Evolutionary conservation across 306 rosid genomes (phyloP).

Genomic region (Herpetospermum pedunculosum): DNA sequence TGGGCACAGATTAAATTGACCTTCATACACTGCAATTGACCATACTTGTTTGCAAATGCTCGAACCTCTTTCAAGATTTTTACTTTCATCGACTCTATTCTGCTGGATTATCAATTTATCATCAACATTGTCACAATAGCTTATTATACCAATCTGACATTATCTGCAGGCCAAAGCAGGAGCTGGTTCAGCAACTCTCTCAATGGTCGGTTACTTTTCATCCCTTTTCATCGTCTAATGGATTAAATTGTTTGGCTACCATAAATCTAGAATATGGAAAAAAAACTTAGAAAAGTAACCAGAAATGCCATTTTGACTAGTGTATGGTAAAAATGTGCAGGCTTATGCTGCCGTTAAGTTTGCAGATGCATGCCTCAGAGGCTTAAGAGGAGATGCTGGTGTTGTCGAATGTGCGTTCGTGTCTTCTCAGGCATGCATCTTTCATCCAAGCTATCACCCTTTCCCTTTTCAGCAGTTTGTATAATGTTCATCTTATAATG

Average conservation of each 20-base stretch:
- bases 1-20: not conserved
- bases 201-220: conserved; percentile 43
- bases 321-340: conserved; percentile 15
- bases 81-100: not conserved
- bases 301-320: not conserved
- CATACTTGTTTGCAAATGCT: not conserved
- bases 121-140: not conserved
- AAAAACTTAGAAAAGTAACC: not conserved
- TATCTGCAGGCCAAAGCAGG: conserved; percentile 86
- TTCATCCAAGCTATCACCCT: not conserved
- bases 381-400: conserved; percentile 87
- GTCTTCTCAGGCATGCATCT: conserved; percentile 46
- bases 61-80: not conserved
- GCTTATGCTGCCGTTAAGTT: conserved; percentile 93
- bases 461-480: not conserved
- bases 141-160: not conserved
- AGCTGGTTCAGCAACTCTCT: conserved; percentile 88
- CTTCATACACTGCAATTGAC: not conserved
- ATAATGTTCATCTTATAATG: not conserved
- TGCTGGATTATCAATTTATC: not conserved
- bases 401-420: conserved; percentile 80
- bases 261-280: not conserved
- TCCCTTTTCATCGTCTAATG: not conserved
- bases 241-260: not conserved
- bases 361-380: conserved; percentile 68